Evolutionary conservation across 768 basidiomycete species (phyloP).

Genomic region (Termitomyces bulborhizus): DNA sequence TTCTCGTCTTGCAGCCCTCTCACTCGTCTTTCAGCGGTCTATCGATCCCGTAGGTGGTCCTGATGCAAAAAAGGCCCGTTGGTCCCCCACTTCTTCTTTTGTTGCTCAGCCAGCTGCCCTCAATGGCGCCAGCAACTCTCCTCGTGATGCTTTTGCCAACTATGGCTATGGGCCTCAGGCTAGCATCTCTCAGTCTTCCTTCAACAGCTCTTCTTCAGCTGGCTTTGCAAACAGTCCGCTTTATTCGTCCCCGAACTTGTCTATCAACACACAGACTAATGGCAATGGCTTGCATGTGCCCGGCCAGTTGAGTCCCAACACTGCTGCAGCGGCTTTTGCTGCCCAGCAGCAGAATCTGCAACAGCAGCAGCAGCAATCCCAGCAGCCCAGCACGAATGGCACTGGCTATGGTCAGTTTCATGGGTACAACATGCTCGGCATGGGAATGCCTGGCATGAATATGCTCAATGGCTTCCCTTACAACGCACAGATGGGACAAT

Average conservation of each 20-base stretch:
- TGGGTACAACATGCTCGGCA: conserved; percentile 73
- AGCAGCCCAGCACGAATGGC: conserved; percentile 39
- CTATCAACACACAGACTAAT: conserved; percentile 56
- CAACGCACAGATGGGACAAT: conserved; percentile 62
- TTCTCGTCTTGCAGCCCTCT: not conserved
- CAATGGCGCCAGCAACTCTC: conserved; percentile 28
- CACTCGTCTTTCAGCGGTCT: conserved; percentile 51
- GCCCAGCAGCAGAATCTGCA: conserved; percentile 30
- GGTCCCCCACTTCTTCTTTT: conserved; percentile 63
- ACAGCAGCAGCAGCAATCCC: conserved; percentile 38
- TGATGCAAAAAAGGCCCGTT: conserved; percentile 86
- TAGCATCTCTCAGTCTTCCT: conserved; percentile 50
- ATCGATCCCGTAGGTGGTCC: conserved; percentile 81
- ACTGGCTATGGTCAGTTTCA: conserved; percentile 53
- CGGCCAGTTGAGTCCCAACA: conserved; percentile 65
- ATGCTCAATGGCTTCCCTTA: conserved; percentile 73
- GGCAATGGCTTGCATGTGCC: conserved; percentile 34
- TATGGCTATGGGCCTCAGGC: conserved; percentile 82
- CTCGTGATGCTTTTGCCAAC: conserved; percentile 75
- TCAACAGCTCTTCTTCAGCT: conserved; percentile 39
- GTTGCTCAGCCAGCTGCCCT: conserved; percentile 27
- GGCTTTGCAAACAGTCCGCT: conserved; percentile 53
- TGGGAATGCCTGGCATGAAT: conserved; percentile 71
- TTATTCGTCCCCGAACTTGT: conserved; percentile 68
- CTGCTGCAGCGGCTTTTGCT: conserved; percentile 43